Conservation (phyloP, 2,329 filamentous ascomycete genomes). For the Raffaelea arxii region DNA sequence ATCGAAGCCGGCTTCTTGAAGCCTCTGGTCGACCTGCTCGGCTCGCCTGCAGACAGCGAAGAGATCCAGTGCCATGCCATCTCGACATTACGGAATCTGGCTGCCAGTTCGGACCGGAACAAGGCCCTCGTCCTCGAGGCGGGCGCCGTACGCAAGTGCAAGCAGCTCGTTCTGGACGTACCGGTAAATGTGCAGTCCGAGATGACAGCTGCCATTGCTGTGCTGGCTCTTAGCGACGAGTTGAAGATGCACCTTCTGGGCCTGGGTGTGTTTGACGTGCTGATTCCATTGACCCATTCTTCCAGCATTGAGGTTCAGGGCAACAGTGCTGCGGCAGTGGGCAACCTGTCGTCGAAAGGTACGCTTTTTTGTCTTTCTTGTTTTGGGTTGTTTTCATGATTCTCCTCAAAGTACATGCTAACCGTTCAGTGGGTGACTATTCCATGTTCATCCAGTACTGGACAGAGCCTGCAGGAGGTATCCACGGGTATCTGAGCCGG, state of each 20-base stretch:
- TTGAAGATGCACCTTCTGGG: conserved; percentile 85
- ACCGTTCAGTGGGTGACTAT: conserved; percentile 80
- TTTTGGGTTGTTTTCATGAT: not conserved
- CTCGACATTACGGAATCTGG: conserved; percentile 88
- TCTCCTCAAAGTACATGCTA: not conserved
- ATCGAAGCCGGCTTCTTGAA: conserved; percentile 96
- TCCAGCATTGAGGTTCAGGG: conserved; percentile 97
- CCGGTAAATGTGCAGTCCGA: conserved; percentile 93
- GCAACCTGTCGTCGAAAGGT: conserved; percentile 97
- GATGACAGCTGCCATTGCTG: conserved; percentile 98
- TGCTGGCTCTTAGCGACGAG: conserved; percentile 89
- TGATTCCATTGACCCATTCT: conserved; percentile 91
- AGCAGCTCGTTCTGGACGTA: conserved; percentile 87
- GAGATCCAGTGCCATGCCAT: conserved; percentile 99
- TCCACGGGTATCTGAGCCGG: conserved; percentile 86
- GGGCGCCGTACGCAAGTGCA: conserved; percentile 96
- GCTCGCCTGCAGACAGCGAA: conserved; percentile 93
- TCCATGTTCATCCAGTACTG: conserved; percentile 92
- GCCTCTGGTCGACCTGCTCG: conserved; percentile 84
- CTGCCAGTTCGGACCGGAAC: conserved; percentile 93
- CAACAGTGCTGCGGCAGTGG: conserved; percentile 91
- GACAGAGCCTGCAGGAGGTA: conserved; percentile 84
- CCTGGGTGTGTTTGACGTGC: conserved; percentile 87
- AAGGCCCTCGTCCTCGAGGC: conserved; percentile 96
- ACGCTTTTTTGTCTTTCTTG: conserved; percentile 18